Evolutionary conservation across 768 basidiomycete species (phyloP).

Genomic region (Boletales sp.): DNA sequence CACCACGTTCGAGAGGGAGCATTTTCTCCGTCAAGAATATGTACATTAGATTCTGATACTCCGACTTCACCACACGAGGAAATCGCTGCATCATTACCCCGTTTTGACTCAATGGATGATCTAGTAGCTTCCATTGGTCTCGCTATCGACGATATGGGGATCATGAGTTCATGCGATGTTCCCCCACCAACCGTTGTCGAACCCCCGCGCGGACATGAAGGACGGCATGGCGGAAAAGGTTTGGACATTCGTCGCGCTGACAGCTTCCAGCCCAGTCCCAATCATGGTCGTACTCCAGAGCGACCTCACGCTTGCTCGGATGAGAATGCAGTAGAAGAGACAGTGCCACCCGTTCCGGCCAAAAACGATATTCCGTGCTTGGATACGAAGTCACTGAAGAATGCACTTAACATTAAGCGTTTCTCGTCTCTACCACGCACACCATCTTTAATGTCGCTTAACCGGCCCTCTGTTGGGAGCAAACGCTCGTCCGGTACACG

Average conservation of each 20-base stretch:
- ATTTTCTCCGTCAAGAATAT: slow-evolving; percentile 47
- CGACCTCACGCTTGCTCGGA: slow-evolving; percentile 16
- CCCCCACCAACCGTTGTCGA: slow-evolving; percentile 40
- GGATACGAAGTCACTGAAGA: slow-evolving; percentile 25
- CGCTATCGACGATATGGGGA: slow-evolving; percentile 38
- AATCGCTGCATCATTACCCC: slow-evolving; percentile 19
- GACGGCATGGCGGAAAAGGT: slow-evolving; percentile 19
- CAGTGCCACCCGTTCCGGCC: slow-evolving; percentile 29
- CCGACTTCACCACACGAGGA: slow-evolving; percentile 15
- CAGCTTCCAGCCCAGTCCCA: slow-evolving; percentile 6
- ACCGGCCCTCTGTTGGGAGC: slow-evolving; percentile 19
- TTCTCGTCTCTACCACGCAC: slow-evolving; percentile 63
- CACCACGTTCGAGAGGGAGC: slow-evolving; percentile 60
- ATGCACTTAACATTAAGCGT: slow-evolving; percentile 35
- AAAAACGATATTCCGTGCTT: slow-evolving; percentile 21
- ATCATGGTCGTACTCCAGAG: slow-evolving; percentile 13
- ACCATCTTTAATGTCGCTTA: slow-evolving; percentile 52
- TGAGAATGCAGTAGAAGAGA: slow-evolving; percentile 17
- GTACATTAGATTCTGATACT: slow-evolving; percentile 21
- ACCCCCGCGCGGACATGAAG: slow-evolving; percentile 35
- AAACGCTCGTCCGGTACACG: slow-evolving; percentile 23
- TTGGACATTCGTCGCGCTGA: slow-evolving; percentile 32
- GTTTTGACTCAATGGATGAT: slow-evolving; percentile 34
- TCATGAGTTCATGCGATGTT: slow-evolving; percentile 29
- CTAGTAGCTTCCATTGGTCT: slow-evolving; percentile 35